phyloP scores from a whole-genome alignment of 768 basidiomycete species.

The Rhizopogon sp. region DNA sequence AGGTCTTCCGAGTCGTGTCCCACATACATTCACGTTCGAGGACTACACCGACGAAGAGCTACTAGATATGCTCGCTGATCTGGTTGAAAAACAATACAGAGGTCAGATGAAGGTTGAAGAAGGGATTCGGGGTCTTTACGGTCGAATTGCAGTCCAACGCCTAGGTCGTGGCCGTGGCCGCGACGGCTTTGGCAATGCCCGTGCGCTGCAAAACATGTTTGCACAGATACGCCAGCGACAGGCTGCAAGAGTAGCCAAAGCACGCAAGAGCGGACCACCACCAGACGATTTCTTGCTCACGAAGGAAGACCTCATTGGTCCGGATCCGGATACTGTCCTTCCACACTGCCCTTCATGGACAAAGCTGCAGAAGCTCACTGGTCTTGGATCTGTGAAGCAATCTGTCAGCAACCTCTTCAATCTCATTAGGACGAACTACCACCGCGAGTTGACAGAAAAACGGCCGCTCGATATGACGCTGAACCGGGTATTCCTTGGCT shows the following conservation, averaged over 20 bases:
- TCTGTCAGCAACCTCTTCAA: conserved; percentile 38
- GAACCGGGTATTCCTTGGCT: conserved; percentile 58
- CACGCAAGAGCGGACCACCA: conserved; percentile 30
- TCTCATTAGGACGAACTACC: conserved; percentile 43
- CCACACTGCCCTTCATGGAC: conserved; percentile 39
- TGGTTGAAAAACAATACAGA: conserved; percentile 35
- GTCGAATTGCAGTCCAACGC: conserved; percentile 46
- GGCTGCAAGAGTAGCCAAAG: conserved; percentile 35
- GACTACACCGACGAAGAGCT: conserved; percentile 55
- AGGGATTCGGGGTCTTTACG: conserved; percentile 19
- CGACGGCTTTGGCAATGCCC: conserved; percentile 58
- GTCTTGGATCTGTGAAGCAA: conserved; percentile 47
- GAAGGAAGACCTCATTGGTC: conserved; percentile 55
- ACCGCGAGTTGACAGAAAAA: conserved; percentile 47
- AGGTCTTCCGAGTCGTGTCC: conserved; percentile 55
- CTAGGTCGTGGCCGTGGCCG: conserved; percentile 47
- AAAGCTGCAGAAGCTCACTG: conserved; percentile 44
- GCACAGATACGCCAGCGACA: conserved; percentile 41
- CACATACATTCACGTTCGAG: conserved; percentile 45
- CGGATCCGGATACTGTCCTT: conserved; percentile 44
- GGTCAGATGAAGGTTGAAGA: conserved; percentile 47
- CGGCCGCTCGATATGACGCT: conserved; percentile 45
- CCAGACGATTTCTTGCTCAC: conserved; percentile 46
- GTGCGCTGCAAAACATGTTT: conserved; percentile 46
- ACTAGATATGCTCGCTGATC: conserved; percentile 40